Conservation (phyloP, 225 moss, liverwort and hornwort genomes). For the Lunularia cruciata region DNA sequence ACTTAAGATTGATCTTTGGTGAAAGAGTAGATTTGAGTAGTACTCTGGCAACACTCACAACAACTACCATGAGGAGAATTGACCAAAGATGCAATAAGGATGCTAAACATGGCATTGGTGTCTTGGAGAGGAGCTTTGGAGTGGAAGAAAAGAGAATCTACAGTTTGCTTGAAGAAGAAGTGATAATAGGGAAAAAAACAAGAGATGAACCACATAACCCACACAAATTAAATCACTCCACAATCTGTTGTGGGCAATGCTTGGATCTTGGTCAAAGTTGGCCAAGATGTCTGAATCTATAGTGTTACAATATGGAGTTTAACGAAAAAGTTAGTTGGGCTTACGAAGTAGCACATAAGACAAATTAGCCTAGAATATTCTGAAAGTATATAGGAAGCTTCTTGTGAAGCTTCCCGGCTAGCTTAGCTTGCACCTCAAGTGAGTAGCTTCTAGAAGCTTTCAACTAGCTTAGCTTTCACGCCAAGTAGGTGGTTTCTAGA, state of each 20-base stretch:
- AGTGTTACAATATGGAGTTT: too few species aligned
- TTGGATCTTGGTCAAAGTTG: constrained; percentile 77
- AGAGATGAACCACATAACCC: constrained; percentile 76
- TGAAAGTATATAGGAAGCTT: too few species aligned
- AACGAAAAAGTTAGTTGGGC: too few species aligned
- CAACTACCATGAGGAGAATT: constrained; percentile 61
- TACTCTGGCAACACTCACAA: constrained; percentile 65
- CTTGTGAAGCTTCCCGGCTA: too few species aligned
- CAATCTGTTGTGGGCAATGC: constrained; percentile 59
- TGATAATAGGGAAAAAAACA: constrained; percentile 93
- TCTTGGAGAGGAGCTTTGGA: constrained; percentile 41
- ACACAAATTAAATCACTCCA: constrained; percentile 76
- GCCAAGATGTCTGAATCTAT: constrained; percentile 79
- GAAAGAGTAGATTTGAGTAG: constrained; percentile 75
- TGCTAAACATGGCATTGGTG: constrained; percentile 45
- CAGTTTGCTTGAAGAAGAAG: constrained; percentile 71
- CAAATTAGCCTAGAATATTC: too few species aligned
- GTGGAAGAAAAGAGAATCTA: constrained; percentile 63
- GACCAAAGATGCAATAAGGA: constrained; percentile 57
- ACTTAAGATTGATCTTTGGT: constrained; percentile 39
- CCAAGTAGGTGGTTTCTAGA: too few species aligned
- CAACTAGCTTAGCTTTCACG: too few species aligned
- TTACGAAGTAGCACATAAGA: too few species aligned
- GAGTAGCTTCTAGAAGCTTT: too few species aligned
- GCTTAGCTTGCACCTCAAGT: too few species aligned